Evolutionary conservation across 345 rosid genomes (phyloP).

Genomic region (Hibiscus tridactylites): DNA sequence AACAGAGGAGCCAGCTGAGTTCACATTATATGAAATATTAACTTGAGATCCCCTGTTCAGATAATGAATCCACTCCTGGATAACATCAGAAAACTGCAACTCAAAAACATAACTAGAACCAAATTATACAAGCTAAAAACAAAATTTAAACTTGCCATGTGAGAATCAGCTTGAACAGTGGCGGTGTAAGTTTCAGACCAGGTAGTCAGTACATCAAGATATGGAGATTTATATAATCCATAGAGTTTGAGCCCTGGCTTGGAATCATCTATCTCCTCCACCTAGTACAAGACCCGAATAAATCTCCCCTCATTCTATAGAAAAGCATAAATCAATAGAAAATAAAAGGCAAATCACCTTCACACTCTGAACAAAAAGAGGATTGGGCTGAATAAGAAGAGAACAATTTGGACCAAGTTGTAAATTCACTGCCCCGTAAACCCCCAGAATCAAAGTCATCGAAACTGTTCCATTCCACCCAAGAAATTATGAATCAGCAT

Average conservation of each 20-base stretch:
- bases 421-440: constrained; percentile 58
- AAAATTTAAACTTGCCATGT: constrained; percentile 49
- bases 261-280: constrained; percentile 47
- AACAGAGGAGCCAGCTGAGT: constrained; percentile 45
- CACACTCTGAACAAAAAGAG: constrained; percentile 67
- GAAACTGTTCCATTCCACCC: constrained; percentile 46
- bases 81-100: not conserved
- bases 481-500: not conserved
- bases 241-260: constrained; percentile 44
- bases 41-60: constrained; percentile 74
- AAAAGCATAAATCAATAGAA: not conserved
- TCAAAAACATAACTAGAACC: not conserved
- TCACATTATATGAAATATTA: constrained; percentile 58
- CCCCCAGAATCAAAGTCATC: constrained; percentile 80
- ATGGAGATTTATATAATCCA: constrained; percentile 60
- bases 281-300: constrained; percentile 32
- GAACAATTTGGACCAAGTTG: constrained; percentile 70
- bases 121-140: not conserved
- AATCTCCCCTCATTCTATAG: not conserved
- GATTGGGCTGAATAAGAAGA: constrained; percentile 55
- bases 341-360: constrained; percentile 36
- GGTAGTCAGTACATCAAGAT: constrained; percentile 47
- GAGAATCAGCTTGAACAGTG: constrained; percentile 59
- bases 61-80: constrained; percentile 69
- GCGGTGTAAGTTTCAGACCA: constrained; percentile 48